Evolutionary conservation across 192 early-diverging fungal species (phyloP), one percentile per base, ranked within the genome.

Genomic region (Gonapodya prolifera): DNA sequence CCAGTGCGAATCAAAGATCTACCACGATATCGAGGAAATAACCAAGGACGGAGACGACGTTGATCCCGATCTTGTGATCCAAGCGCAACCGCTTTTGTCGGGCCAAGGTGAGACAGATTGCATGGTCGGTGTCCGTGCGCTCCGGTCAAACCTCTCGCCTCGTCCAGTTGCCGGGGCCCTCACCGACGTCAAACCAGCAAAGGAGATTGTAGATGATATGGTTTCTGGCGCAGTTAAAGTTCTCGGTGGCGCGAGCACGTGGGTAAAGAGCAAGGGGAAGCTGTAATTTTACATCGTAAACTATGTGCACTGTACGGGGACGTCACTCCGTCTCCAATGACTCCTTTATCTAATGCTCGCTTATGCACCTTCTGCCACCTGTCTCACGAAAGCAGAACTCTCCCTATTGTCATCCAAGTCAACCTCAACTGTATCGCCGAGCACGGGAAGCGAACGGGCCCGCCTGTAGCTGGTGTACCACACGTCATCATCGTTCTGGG

Each of bases 181-280:
- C 29, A 13, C 35, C 61, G 80, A 84, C 31, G 76, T 86, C 18
- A 79, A 80, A 69, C 83, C 85, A 23, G 85, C 83, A 18, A 83
- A 83, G 70, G 82, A 83, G 35, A 86, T 86, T 69, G 79, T 86
- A 1, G 83, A 86, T n/a, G 85, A 86, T 32, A 85, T 85, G 78
- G 79, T 85, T 13, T 17, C 18, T 61, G 80, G 75, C 33, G 83
- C 82, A 13, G 69, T 86, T 1, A 23, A 69, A 16, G 82, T 80
- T 13, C 36, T 85, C 30, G 1, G 69, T 23, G 1, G 70, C 35
- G 45, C 45, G 23, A 23, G 8, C 8, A 61, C 8, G 23, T 61
- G 45, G 45, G 45, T 61, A 8, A 61, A 61, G 45, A 61, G 45
- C 8, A 61, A 23, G 8, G 45, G 45, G 23, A 61, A 61, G 45